Percentiles rank a stretch among this genome's conserved stretches.
phyloP scores from a whole-genome alignment of 2,329 filamentous ascomycete genomes.

The Penicillium capsulatum region DNA sequence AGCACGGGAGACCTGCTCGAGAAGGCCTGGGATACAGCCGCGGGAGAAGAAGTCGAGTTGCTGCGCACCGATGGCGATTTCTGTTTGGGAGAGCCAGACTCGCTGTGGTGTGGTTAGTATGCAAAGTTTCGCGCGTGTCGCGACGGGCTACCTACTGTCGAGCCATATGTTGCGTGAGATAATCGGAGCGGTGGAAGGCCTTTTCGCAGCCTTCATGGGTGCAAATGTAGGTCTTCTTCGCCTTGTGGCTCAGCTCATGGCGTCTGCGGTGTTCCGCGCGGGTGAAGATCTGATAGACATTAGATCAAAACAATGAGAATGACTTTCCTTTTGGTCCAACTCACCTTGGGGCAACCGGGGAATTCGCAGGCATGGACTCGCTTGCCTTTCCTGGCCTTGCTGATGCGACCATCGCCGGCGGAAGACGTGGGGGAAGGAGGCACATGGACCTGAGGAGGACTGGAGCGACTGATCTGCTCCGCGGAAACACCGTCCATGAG shows the following conservation, averaged over 20 bases:
- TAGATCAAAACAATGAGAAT: no score
- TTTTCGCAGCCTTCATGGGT: slow-evolving; percentile 43
- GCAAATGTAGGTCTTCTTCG: slow-evolving; percentile 43
- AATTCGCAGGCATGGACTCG: slow-evolving; percentile 47
- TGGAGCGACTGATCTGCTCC: neutral
- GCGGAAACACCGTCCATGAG: neutral
- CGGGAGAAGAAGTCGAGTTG: slow-evolving; percentile 7
- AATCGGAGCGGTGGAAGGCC: slow-evolving; percentile 46
- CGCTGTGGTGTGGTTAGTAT: slow-evolving; percentile 1
- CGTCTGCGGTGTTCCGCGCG: slow-evolving; percentile 47
- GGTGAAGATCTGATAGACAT: slow-evolving; percentile 42
- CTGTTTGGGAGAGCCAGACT: neutral
- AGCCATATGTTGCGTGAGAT: slow-evolving; percentile 47
- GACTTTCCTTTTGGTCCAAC: slow-evolving; percentile 10
- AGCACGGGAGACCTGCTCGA: neutral
- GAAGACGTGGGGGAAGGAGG: slow-evolving; percentile 6
- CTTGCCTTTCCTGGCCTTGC: slow-evolving; percentile 51
- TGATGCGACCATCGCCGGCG: slow-evolving; percentile 36
- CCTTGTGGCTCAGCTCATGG: slow-evolving; percentile 49
- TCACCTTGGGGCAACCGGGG: slow-evolving; percentile 46
- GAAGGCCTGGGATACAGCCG: neutral
- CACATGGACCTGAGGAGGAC: neutral
- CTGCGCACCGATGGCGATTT: slow-evolving; percentile 3
- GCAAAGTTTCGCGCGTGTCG: no score
- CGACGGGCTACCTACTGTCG: slow-evolving; percentile 41